A percentile compares a stretch with the other conserved stretches of the same genome.
These are phyloP conservation scores for Aspergillus diversus DNA, from an alignment of 495 filamentous ascomycete species.

Conservation along the genomic window DNA sequence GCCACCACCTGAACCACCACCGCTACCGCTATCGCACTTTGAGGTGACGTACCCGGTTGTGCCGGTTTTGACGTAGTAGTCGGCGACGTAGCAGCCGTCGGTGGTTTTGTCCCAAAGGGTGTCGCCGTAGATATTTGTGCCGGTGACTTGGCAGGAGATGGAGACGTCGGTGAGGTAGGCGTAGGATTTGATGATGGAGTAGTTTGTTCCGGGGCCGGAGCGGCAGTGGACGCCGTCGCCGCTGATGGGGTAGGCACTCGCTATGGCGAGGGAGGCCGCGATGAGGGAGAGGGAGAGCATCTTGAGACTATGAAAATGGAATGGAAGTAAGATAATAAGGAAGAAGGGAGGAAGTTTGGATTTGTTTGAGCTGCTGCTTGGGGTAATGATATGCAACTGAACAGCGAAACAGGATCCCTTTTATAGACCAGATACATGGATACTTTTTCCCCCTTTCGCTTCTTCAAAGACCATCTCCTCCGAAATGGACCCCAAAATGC, in stretches of 20 bases:
- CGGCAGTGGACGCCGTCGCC: neutral
- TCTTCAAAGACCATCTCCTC: neutral
- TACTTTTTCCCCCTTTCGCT: neutral
- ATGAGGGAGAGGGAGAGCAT: neutral
- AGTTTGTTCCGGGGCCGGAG: neutral
- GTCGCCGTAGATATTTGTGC: neutral
- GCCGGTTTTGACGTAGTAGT: slow-evolving; percentile 7
- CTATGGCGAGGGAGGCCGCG: neutral
- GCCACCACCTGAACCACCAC: neutral
- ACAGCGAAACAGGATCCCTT: neutral
- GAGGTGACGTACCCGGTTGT: slow-evolving; percentile 3
- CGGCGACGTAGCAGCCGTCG: slow-evolving; percentile 7
- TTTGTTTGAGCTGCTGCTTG: neutral
- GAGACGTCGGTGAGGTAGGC: slow-evolving; percentile 2
- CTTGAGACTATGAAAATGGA: neutral
- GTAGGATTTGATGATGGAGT: neutral
- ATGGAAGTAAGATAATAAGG: neutral
- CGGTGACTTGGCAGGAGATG: slow-evolving; percentile 1
- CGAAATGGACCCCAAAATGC: neutral
- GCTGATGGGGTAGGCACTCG: slow-evolving; percentile 1
- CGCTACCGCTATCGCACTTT: neutral
- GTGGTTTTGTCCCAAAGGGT: slow-evolving; percentile 5
- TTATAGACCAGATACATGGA: neutral
- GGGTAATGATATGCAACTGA: neutral
- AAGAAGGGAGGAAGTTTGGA: neutral